Evolutionary conservation across 257 asterid genomes (phyloP), one percentile per base, ranked within the genome.

Genomic region (Fraxinus quadrangulata): DNA sequence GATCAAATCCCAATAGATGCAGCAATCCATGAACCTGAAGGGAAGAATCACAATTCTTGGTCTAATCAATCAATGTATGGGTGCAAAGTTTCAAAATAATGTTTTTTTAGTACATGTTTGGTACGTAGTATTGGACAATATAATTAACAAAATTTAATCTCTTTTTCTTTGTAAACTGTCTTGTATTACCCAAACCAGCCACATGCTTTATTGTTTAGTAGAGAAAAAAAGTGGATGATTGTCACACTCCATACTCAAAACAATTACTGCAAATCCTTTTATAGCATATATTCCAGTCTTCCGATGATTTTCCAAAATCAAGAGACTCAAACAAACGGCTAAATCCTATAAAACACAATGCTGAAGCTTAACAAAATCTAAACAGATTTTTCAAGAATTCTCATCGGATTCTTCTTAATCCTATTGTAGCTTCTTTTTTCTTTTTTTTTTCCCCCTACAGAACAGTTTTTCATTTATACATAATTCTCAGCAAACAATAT

Each of bases 1-100:
- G 99, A 86, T 96, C 99, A 36, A 96, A 96, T 75, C 99, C 99
- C 91, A 96, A 72, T 78, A 96, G 97, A 88, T 96, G 99, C 39
- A 96, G 88, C 85, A 96, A 84, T 65, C 98, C 99, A 77, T 96
- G 99, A 89, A 96, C 98, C 99, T 96, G 76, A 30, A 75, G 78
- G 71, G 71, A 79, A 75, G 37, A 34, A 79, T 47, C 66, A 72
- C 3, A 21, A 42, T 61, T 77, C 78, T 49, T 11, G 74, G 54
- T 36, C 49, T 82, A 40, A 70, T 21, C n/a, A 78, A 70, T 73
- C 40, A 31, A 67, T 51, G 23, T 4, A 19, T 51, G 63, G 63
- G 23, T 24, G 56, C 59, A 51, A n/a, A 78, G 10, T 51, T 69
- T 34, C 4, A 63, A 77, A 66, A 33, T 11, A 24, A 70, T 30